phyloP scores from a whole-genome alignment of 2,329 filamentous ascomycete species.

The Leptosphaerulina australis region DNA sequence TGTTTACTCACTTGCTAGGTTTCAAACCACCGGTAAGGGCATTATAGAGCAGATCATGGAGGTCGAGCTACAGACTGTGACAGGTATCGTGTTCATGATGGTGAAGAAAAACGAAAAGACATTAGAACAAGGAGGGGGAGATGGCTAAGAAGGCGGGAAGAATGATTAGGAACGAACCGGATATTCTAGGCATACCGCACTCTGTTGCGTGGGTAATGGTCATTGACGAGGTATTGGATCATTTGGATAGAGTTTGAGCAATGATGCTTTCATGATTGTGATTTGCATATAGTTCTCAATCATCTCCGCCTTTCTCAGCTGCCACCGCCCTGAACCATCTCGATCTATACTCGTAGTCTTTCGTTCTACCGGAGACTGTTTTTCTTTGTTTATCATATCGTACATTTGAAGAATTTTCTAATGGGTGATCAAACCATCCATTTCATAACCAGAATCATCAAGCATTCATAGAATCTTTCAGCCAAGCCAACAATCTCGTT shows the following conservation, averaged over 20 bases:
- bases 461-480: too few relatives aligned
- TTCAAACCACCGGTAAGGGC: conserved; percentile 33
- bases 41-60: conserved; percentile 25
- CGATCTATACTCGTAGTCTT: too few relatives aligned
- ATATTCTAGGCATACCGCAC: neutral
- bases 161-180: neutral
- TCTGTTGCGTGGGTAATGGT: neutral
- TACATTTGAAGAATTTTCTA: too few relatives aligned
- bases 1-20: conserved; percentile 20
- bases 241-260: neutral
- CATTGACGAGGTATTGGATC: neutral
- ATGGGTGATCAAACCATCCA: too few relatives aligned
- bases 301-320: too few relatives aligned
- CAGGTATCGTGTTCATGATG: conserved; percentile 20
- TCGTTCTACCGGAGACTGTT: too few relatives aligned
- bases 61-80: conserved; percentile 22
- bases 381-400: too few relatives aligned
- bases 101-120: conserved; percentile 14
- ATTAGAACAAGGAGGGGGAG: conserved; percentile 19
- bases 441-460: too few relatives aligned
- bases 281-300: too few relatives aligned
- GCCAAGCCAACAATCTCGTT: too few relatives aligned
- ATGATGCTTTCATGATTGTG: neutral
- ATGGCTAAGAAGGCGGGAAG: neutral
- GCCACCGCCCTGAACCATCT: too few relatives aligned